Base-by-base conservation (phyloP, 371 early-diverging fungal species). In the Mortierella sp. region DNA sequence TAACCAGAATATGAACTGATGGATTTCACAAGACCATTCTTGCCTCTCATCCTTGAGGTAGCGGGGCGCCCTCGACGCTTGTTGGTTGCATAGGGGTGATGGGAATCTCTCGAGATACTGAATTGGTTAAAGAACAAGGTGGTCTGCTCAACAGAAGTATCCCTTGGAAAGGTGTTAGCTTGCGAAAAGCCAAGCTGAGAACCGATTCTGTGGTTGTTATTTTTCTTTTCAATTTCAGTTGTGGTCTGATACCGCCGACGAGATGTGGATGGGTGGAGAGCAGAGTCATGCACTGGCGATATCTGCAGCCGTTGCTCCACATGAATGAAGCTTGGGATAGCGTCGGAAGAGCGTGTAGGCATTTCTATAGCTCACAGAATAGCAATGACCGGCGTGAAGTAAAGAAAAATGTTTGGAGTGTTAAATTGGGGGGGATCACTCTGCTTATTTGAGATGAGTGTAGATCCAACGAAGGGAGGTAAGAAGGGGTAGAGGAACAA, bases 311-410 rank as follows among this genome's bases (percentile, higher is more conserved):
- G 75, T 20, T 45, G 61, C 40, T 73, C 72, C 66, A 75, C 35
- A 40, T 69, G 66, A 60, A 80, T 69, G 67, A 72, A 75, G 62
- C 72, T 75, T 24, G 75, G 81, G 57, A 65, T 49, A 24, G 71
- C 69, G 22, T 62, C 52, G 47, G 32, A 64, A n/a, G 20, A 57
- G 49, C 67, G 62, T 22, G 28, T 28, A 26, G 70, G 62, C 65
- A 71, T 78, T 12, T 52, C 20, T 59, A 30, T 57, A 12, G 3
- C 26, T 24, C 39, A 39, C 39, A n/a, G n/a, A n/a, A n/a, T n/a
- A n/a, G 39, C 39, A 39, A 10, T 39, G 39, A 39, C 39, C 39
- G 16, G 47, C 22, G 22, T 55, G 22, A 28, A 26, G 8, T 14
- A 55, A 22, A 28, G 11, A 28, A 22, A 22, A 24, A 55, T 55